These are phyloP conservation scores for Hydnum rufescens DNA, from an alignment of 768 basidiomycete species.

Conservation along the genomic window DNA sequence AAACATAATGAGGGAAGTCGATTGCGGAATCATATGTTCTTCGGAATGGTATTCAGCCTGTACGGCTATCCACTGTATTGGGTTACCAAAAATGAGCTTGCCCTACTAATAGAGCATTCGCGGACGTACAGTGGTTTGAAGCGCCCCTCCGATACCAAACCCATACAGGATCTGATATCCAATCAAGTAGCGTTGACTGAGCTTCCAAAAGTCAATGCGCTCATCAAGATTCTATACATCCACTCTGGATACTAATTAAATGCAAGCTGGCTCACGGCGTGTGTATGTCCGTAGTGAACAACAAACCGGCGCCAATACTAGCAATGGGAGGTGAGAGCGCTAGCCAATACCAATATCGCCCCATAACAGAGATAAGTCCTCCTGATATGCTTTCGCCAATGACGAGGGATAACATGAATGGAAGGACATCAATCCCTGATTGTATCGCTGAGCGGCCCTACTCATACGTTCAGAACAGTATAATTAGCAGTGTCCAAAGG, in stretches of 20 bases:
- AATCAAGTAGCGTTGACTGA: too few relatives aligned
- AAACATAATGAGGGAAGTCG: slow-evolving; percentile 7
- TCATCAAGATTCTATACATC: too few relatives aligned
- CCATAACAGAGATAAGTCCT: slow-evolving; percentile 13
- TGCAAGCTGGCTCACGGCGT: too few relatives aligned
- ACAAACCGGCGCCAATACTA: background rate
- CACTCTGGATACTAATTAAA: too few relatives aligned
- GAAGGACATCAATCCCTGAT: slow-evolving; percentile 20
- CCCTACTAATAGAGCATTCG: too few relatives aligned
- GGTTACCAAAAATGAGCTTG: too few relatives aligned
- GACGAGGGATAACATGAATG: slow-evolving; percentile 14
- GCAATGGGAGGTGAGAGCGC: background rate
- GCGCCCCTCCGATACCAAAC: slow-evolving; percentile 12
- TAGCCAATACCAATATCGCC: slow-evolving; percentile 17
- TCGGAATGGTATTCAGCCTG: slow-evolving; percentile 5
- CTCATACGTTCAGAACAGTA: background rate
- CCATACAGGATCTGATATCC: slow-evolving; percentile 21
- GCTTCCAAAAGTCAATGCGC: too few relatives aligned
- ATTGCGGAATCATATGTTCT: slow-evolving; percentile 6
- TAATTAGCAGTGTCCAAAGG: background rate
- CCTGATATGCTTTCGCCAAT: slow-evolving; percentile 8
- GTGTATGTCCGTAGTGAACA: background rate
- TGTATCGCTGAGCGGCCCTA: slow-evolving; percentile 15
- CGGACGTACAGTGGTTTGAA: slow-evolving; percentile 4
- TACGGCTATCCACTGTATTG: background rate